Percentiles rank a stretch among this genome's conserved stretches.
These are phyloP conservation scores for Brassica nigra DNA, from an alignment of 345 rosid genomes.

Conservation along the genomic window DNA sequence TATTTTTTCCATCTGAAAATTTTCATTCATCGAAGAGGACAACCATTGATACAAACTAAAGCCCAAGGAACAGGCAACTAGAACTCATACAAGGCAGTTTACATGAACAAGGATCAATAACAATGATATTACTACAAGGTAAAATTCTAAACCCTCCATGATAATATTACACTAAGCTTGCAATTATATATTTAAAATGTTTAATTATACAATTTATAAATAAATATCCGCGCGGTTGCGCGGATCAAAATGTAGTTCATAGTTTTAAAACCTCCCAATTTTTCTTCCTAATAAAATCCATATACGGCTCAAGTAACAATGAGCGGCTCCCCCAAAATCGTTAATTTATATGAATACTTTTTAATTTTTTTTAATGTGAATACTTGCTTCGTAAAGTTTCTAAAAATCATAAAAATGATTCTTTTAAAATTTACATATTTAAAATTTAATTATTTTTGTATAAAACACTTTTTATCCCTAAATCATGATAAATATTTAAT, in stretches of 20 bases:
- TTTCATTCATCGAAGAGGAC: no score
- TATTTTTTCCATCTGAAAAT: no score
- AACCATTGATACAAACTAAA: no score
- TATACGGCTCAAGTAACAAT: not conserved
- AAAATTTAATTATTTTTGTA: not conserved
- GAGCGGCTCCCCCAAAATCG: not conserved
- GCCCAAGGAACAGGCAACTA: no score
- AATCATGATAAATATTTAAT: not conserved
- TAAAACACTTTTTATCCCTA: not conserved
- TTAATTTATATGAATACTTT: not conserved
- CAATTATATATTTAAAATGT: no score
- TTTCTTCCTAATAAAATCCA: constrained; percentile 17
- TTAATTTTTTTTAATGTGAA: not conserved
- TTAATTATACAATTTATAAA: no score
- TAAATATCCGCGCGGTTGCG: no score
- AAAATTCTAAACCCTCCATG: no score
- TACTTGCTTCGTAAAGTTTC: not conserved
- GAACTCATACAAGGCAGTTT: no score
- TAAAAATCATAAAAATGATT: not conserved
- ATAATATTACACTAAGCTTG: no score
- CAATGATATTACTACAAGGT: no score
- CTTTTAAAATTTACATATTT: not conserved
- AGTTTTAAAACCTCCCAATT: not conserved
- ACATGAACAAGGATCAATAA: no score
- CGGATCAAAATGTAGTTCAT: not conserved